phyloP scores from a whole-genome alignment of 257 asterid species.

The Solanum stenotomum region DNA sequence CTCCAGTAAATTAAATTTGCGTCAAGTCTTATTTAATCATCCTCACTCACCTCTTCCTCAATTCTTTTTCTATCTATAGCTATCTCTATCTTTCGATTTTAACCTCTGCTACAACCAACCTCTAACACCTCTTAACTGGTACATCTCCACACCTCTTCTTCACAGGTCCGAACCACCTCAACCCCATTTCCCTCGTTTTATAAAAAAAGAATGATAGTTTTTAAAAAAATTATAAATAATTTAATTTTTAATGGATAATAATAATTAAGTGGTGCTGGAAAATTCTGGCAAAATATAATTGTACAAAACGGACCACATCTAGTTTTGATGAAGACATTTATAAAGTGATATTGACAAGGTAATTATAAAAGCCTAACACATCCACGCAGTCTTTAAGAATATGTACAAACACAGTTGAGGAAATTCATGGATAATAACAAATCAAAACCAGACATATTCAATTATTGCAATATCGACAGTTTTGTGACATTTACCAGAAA shows the following conservation, averaged over 20 bases:
- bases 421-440: background rate
- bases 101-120: background rate
- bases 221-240: background rate
- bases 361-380: background rate
- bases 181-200: background rate
- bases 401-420: background rate
- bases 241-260: background rate
- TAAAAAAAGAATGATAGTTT: background rate
- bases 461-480: background rate
- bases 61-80: background rate
- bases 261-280: background rate
- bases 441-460: background rate
- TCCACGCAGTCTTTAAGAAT: background rate
- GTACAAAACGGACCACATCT: background rate
- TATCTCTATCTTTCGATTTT: background rate
- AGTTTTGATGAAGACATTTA: background rate
- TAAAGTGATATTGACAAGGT: background rate
- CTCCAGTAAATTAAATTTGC: fast-evolving
- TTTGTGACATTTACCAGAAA: background rate
- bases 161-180: background rate
- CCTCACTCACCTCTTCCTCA: background rate
- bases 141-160: background rate
- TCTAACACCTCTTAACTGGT: background rate
- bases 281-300: background rate
- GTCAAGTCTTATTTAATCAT: background rate